Base-by-base conservation (phyloP, 306 rosid genomes). In the Vicia faba region DNA sequence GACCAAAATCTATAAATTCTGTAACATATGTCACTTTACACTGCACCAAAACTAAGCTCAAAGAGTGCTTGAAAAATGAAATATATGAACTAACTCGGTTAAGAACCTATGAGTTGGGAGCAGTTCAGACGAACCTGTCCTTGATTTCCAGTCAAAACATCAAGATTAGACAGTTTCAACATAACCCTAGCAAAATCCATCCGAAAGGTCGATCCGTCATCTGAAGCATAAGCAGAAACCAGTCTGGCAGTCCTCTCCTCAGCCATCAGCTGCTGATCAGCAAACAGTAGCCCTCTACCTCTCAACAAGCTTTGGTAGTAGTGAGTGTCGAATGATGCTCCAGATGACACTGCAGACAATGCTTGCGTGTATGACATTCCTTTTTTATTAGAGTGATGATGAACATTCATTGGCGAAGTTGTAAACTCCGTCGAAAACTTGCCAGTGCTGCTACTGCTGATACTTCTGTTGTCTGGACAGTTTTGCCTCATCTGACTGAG, bases 251-350 rank as follows among this genome's bases (percentile, higher is more conserved):
- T 92, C 74, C 65, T 84, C 77, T 66, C 72, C 12, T 78, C 57
- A 8, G 82, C 85, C 96, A 92, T 89, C 43, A 92, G 64, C 53
- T 92, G 96, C 74, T 92, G 96, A 77, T 92, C 98, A 45, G 98
- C 81, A 75, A 70, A 87, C 4, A 92, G 87, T 2, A 92, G 85
- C 57, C 98, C 96, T 78, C 84, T 84, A 64, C 96, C 96, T 41
- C 45, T 80, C 44, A 89, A 39, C 86, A 92, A 73, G 70, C 83
- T 80, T 60, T 64, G 68, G 31, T 83, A 89, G 63, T 88, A 89
- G 60, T 87, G 95, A 35, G 89, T 81, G 82, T 83, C 89, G 20
- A 93, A 88, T 50, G 71, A 71, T 68, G 67, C 79, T 10, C 95
- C 91, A 7, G 86, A 83, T 57, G 84, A 61, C 10, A 87, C 44